Base-by-base conservation (phyloP, 768 basidiomycete genomes). In the Udeniomyces megalosporus region DNA sequence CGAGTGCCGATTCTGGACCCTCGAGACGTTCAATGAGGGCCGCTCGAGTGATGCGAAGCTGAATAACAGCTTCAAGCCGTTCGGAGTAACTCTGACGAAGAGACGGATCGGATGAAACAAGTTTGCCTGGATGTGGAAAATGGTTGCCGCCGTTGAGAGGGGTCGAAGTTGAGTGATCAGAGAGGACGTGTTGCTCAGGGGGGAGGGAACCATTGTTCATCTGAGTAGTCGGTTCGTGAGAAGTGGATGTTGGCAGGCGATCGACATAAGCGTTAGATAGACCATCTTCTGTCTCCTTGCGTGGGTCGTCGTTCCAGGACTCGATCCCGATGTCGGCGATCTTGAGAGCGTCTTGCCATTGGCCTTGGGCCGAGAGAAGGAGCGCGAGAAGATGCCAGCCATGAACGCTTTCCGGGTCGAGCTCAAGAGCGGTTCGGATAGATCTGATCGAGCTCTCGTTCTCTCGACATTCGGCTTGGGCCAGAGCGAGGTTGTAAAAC, bases 361-460 rank as follows among this genome's bases (percentile, higher is more conserved):
- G 83, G 66, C 85, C 87, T 31, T 78, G 76, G 10, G 85, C 84
- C 0, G 83, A 82, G n/a, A 92, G 77, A 12, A 93, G 72, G 4
- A 96, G 75, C 0, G 86, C 89, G 0, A 96, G 78, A 17, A 96
- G 79, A 73, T 96, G 93, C 92, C 91, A 96, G 58, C 86, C 84
- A 46, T 87, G 79, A 28, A 86, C 72, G 63, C 80, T 78, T 4
- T 60, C 42, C 0, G 84, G 76, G 32, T 84, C 81, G 6, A 78
- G 77, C 70, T 91, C 85, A 2, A 93, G 81, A 0, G 90, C 86
- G 3, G 76, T 69, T 6, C 84, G 82, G 0, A 87, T 85, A 55
- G 81, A 76, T 15, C 78, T 73, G 7, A 85, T 79, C 0, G 91
- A 88, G 31, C 77, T 75, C n/a, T 80, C 77, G 35, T 91, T 74